phyloP scores from a whole-genome alignment of 805 yeast species.

The Wickerhamomyces rabaulensis region DNA sequence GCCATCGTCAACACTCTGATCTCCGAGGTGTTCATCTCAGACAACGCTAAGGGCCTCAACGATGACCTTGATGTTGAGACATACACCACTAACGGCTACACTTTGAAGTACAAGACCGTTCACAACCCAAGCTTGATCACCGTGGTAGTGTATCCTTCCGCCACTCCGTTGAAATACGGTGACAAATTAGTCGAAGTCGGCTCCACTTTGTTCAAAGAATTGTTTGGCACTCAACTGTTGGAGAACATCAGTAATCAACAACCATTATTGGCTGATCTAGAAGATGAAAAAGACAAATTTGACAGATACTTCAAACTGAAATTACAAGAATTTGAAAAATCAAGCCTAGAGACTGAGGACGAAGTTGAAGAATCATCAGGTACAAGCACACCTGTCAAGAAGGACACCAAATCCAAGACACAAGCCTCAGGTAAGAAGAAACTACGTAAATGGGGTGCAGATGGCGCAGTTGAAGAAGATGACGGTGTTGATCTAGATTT shows the following conservation, averaged over 20 bases:
- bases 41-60: conserved; percentile 19
- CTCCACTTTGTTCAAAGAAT: conserved; percentile 25
- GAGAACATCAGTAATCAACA: conserved; percentile 25
- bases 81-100: conserved; percentile 33
- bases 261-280: conserved; percentile 24
- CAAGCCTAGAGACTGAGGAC: conserved; percentile 9
- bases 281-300: conserved; percentile 33
- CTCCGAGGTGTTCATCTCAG: conserved; percentile 42
- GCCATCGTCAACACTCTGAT: conserved; percentile 42
- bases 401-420: conserved; percentile 13
- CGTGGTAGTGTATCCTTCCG: conserved; percentile 37
- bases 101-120: conserved; percentile 39
- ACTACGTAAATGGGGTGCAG: conserved; percentile 62
- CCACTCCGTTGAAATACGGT: conserved; percentile 29
- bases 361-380: conserved; percentile 7
- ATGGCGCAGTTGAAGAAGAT: conserved; percentile 48
- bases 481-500: conserved; percentile 48
- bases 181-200: conserved; percentile 29
- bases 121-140: conserved; percentile 40
- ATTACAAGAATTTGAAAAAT: conserved; percentile 22
- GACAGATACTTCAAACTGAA: conserved; percentile 33
- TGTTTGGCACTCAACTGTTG: conserved; percentile 24
- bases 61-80: conserved; percentile 22
- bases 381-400: conserved; percentile 7
- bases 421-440: conserved; percentile 30